Conservation (phyloP, 2,329 filamentous ascomycete genomes). For the Talaromyces funiculosus region DNA sequence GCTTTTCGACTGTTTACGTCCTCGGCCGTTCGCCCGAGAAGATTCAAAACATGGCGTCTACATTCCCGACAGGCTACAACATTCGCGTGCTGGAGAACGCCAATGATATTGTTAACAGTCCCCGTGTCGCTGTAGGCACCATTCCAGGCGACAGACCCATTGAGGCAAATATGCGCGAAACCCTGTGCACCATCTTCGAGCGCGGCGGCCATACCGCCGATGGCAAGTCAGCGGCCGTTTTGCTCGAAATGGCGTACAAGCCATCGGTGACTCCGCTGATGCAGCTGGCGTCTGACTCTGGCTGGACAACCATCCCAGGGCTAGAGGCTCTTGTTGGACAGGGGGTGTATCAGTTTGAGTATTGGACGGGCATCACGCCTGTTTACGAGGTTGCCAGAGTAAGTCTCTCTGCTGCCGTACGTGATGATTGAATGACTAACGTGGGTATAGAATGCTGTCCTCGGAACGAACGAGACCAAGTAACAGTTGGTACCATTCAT, state of each 20-base stretch:
- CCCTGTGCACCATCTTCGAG: conserved; percentile 53
- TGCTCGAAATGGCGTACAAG: conserved; percentile 97
- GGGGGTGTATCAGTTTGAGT: conserved; percentile 74
- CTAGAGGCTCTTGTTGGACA: conserved; percentile 86
- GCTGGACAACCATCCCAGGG: conserved; percentile 80
- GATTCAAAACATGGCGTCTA: conserved; percentile 59
- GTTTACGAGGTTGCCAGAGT: conserved; percentile 64
- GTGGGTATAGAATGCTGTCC: conserved; percentile 22
- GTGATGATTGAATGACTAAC: conserved; percentile 4
- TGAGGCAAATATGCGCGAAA: conserved; percentile 62
- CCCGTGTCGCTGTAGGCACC: conserved; percentile 75
- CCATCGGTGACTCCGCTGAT: conserved; percentile 78
- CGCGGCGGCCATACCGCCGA: conserved; percentile 28
- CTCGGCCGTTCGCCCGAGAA: conserved; percentile 70
- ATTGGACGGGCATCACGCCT: conserved; percentile 77
- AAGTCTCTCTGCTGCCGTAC: conserved; percentile 22
- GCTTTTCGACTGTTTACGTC: conserved; percentile 80
- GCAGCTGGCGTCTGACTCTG: conserved; percentile 68
- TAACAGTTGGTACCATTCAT: not conserved
- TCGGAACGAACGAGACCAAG: conserved; percentile 17
- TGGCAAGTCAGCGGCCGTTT: conserved; percentile 48
- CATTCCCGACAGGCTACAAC: conserved; percentile 69
- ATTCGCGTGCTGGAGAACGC: conserved; percentile 57
- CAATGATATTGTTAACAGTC: conserved; percentile 50
- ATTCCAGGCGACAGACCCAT: conserved; percentile 85